These are phyloP conservation scores for Forsythia suspensa DNA, from an alignment of 257 asterid genomes.

Conservation along the genomic window DNA sequence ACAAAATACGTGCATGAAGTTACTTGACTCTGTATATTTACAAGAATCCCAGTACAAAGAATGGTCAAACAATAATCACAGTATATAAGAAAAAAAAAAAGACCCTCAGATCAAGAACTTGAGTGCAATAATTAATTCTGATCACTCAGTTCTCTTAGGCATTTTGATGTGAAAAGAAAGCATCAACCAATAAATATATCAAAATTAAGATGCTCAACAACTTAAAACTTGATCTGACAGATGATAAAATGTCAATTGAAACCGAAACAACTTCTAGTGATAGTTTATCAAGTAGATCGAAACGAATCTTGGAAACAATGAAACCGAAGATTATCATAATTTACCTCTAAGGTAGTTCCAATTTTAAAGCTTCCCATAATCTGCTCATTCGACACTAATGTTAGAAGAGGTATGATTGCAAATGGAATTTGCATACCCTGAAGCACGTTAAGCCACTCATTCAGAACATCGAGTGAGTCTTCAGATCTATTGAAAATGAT, in stretches of 20 bases:
- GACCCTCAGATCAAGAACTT: no score
- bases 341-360: slow-evolving; percentile 59
- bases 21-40: no score
- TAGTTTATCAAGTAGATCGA: not conserved
- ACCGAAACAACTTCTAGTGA: not conserved
- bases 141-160: not conserved
- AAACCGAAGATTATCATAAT: not conserved
- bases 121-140: no score
- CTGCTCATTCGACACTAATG: slow-evolving; percentile 57
- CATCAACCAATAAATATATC: not conserved
- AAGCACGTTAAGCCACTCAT: slow-evolving; percentile 72
- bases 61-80: no score
- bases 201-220: not conserved
- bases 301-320: not conserved
- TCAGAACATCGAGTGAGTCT: slow-evolving; percentile 61
- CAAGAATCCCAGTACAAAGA: no score
- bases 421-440: slow-evolving; percentile 81
- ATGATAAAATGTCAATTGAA: no score
- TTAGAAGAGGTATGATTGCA: slow-evolving; percentile 69
- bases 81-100: no score
- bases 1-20: no score
- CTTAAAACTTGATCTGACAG: not conserved
- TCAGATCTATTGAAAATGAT: slow-evolving; percentile 61
- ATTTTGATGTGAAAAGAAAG: not conserved
- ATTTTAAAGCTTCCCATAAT: slow-evolving; percentile 66